Conservation (phyloP, 2,329 filamentous ascomycete genomes). For the Talaromyces verruculosus region DNA sequence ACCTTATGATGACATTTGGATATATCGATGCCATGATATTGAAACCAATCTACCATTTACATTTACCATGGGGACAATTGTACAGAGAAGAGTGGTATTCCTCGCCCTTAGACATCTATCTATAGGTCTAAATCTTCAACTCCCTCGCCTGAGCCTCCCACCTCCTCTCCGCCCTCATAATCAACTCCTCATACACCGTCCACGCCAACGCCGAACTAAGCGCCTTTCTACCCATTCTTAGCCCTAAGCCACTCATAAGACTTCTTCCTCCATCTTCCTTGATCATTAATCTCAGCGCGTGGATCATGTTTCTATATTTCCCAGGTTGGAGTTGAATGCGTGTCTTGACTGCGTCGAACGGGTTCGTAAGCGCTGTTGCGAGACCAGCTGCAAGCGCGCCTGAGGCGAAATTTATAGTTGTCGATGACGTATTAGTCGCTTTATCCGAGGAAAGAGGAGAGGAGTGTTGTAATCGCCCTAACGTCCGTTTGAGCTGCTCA, state of each 20-base stretch:
- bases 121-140: background rate
- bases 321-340: conserved; percentile 85
- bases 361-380: conserved; percentile 88
- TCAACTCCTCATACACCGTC: conserved; percentile 94
- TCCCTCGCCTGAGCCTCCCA: conserved; percentile 32
- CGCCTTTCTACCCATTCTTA: conserved; percentile 88
- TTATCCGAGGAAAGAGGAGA: too few relatives aligned
- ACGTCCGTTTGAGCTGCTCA: conserved; percentile 56
- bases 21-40: conserved; percentile 20
- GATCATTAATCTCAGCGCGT: conserved; percentile 75
- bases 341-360: conserved; percentile 96
- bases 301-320: conserved; percentile 77
- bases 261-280: conserved; percentile 75
- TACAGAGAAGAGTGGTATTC: conserved; percentile 1
- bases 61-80: background rate
- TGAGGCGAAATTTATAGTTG: conserved; percentile 78
- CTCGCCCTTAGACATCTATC: background rate
- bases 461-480: conserved; percentile 31
- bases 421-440: conserved; percentile 30
- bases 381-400: conserved; percentile 76
- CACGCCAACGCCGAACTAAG: conserved; percentile 92
- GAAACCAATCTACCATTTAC: background rate
- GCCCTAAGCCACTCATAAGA: conserved; percentile 79
- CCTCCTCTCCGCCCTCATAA: conserved; percentile 65
- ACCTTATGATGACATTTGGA: conserved; percentile 21